These are phyloP conservation scores for Rhizophagus prolifer DNA, from an alignment of 192 early-diverging fungal genomes.

Conservation along the genomic window DNA sequence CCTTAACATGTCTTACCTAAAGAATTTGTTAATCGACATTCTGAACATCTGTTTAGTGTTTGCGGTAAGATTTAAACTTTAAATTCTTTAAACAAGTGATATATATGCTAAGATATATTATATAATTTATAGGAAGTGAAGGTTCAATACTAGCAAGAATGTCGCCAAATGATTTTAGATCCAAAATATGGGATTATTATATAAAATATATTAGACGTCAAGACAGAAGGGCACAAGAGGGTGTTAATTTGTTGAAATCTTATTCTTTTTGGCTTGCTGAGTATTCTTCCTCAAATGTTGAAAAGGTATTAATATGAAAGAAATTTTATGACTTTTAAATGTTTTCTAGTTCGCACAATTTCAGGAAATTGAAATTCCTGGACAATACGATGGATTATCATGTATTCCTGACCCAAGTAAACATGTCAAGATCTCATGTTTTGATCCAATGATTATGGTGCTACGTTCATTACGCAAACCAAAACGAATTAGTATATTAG, in stretches of 20 bases:
- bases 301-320: background rate
- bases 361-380: conserved; percentile 70
- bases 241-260: conserved; percentile 50
- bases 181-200: conserved; percentile 47
- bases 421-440: conserved; percentile 61
- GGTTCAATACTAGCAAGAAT: conserved; percentile 49
- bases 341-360: background rate
- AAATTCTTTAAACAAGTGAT: background rate
- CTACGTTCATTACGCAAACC: conserved; percentile 74
- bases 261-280: conserved; percentile 68
- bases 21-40: conserved; percentile 36
- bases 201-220: conserved; percentile 43
- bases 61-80: conserved; percentile 34
- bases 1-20: conserved; percentile 27
- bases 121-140: conserved; percentile 42
- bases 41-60: conserved; percentile 40
- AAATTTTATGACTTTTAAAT: background rate
- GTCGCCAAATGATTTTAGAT: conserved; percentile 42
- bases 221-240: conserved; percentile 32
- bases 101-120: conserved; percentile 28
- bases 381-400: conserved; percentile 62
- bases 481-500: conserved; percentile 67
- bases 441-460: conserved; percentile 62
- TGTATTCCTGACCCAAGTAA: conserved; percentile 52
- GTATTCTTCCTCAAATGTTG: background rate